These are phyloP conservation scores for Plantago major DNA, from an alignment of 257 asterid genomes.

Conservation along the genomic window DNA sequence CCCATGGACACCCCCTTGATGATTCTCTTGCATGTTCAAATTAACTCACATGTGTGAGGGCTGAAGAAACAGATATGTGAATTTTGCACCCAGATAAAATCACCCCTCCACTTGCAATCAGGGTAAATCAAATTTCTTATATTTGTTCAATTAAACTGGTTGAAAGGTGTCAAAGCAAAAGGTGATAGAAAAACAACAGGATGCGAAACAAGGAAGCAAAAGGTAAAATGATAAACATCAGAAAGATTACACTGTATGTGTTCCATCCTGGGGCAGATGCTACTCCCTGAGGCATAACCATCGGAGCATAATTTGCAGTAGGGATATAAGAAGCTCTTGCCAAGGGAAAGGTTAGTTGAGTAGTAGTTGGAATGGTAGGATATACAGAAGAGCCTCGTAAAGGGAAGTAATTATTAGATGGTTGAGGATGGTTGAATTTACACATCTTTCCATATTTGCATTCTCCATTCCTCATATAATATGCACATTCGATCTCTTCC, in stretches of 20 bases:
- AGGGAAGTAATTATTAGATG: slow-evolving; percentile 85
- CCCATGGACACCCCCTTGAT: slow-evolving; percentile 5
- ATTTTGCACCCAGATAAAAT: no score
- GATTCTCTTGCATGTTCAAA: slow-evolving; percentile 15
- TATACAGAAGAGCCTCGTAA: slow-evolving; percentile 86
- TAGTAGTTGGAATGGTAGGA: slow-evolving; percentile 76
- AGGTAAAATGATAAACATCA: slow-evolving; percentile 17
- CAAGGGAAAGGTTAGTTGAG: slow-evolving; percentile 68
- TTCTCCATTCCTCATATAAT: slow-evolving; percentile 83
- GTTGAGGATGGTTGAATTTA: slow-evolving; percentile 95
- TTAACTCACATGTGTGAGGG: slow-evolving; percentile 14
- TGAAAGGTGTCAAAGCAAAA: not conserved
- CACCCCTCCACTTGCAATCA: no score
- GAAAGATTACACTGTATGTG: slow-evolving; percentile 67
- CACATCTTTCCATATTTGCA: slow-evolving; percentile 97
- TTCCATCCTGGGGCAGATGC: slow-evolving; percentile 90
- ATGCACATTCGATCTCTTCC: slow-evolving; percentile 86
- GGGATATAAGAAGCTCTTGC: slow-evolving; percentile 81
- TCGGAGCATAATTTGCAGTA: slow-evolving; percentile 74
- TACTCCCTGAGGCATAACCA: slow-evolving; percentile 88
- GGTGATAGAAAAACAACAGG: not conserved
- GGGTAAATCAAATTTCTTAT: no score
- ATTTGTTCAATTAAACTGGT: no score
- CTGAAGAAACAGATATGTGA: no score
- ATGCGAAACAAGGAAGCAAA: slow-evolving; percentile 15